Base-by-base conservation (phyloP, 768 basidiomycete genomes). In the Collybiopsis confluens region DNA sequence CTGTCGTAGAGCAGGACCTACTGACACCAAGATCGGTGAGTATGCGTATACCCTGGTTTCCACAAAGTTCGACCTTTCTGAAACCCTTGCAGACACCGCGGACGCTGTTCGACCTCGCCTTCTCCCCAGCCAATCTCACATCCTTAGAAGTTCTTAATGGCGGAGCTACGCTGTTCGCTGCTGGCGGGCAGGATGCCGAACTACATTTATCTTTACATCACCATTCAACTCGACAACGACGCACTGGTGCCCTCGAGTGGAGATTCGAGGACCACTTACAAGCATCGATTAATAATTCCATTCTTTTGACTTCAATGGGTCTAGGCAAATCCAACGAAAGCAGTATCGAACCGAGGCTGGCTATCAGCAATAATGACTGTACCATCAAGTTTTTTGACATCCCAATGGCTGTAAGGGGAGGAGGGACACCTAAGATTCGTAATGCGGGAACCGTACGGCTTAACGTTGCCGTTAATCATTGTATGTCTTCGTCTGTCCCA, bases 361-460 rank as follows among this genome's bases (percentile, higher is more conserved):
- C 83, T 23, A 82, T 95, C 56, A 89, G 86, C 70, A 94, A 94
- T 64, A 97, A 97, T 66, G 92, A 95, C 62, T 76, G 78, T 50
- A 81, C 81, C 0, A 81, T 96, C 62, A 87, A 84, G 65, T 83
- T 95, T 61, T 94, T 88, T 64, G 85, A 90, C 49, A 72, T 94
- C 11, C 78, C 86, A 2, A 66, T 85, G 13, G 76, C 86, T 2
- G 65, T 85, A 30, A 73, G 84, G 27, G 72, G 71, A 8, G 69
- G 73, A 40, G 69, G 62, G 35, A 59, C 70, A 10, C 75, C 77
- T 27, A 70, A 71, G 48, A 68, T 84, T 37, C 70, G 67, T 36
- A 72, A 76, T 56, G 80, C 78, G 1, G 86, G 87, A 3, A 67
- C 71, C 23, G 62, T 89, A 46, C 70, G 68, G 58, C 67, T 91